Conservation (phyloP, 805 yeast species). For the Nakazawaea molendinolei region DNA sequence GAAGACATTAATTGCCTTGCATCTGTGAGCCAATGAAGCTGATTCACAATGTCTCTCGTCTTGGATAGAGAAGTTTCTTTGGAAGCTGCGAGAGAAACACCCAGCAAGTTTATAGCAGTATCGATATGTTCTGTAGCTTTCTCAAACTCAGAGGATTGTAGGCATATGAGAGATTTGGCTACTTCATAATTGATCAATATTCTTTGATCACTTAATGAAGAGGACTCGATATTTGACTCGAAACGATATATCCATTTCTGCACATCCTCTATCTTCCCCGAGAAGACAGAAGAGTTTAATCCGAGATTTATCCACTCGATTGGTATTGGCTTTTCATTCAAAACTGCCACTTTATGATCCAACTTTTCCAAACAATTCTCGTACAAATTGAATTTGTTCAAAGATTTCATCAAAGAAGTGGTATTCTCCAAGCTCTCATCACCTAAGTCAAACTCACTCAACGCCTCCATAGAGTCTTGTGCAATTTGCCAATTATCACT, state of each 20-base stretch:
- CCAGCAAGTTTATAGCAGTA: conserved; percentile 51
- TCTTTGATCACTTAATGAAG: conserved; percentile 44
- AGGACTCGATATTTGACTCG: conserved; percentile 25
- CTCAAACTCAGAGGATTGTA: conserved; percentile 26
- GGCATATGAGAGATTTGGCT: conserved; percentile 54
- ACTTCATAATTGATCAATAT: conserved; percentile 52
- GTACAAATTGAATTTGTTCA: conserved; percentile 71
- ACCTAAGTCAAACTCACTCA: conserved; percentile 34
- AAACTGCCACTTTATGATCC: conserved; percentile 22
- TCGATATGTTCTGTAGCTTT: conserved; percentile 35
- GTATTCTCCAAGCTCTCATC: conserved; percentile 29
- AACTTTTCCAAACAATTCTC: conserved; percentile 55
- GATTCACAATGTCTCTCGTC: conserved; percentile 38
- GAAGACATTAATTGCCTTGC: conserved; percentile 32
- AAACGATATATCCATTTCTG: conserved; percentile 52
- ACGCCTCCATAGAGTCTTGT: conserved; percentile 71
- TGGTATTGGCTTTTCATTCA: conserved; percentile 24
- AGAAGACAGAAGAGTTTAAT: conserved; percentile 64
- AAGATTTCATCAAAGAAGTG: conserved; percentile 58
- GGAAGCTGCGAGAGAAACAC: conserved; percentile 46
- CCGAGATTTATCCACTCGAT: conserved; percentile 63
- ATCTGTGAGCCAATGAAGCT: conserved; percentile 58
- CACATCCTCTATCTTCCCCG: conserved; percentile 47
- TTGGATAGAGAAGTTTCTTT: conserved; percentile 45
- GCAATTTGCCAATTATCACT: conserved; percentile 85